Base-by-base conservation (phyloP, 495 filamentous ascomycete genomes). In the Staphylotrichum tortipilum region DNA sequence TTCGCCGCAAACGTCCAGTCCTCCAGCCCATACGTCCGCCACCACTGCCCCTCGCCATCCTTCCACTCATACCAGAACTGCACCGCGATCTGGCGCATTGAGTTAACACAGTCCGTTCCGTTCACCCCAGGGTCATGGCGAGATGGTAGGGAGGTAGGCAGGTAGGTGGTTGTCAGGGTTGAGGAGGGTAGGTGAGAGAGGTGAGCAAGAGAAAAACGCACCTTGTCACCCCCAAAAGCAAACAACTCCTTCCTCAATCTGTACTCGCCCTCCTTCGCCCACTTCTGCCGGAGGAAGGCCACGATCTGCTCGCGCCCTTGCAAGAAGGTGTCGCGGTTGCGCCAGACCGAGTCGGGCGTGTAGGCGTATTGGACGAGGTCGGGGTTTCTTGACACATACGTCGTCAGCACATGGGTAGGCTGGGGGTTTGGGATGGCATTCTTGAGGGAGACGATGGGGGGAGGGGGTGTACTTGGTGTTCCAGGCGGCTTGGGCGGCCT, bases 31-130 rank as follows among this genome's bases (percentile, higher is more conserved):
- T 94, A 94, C 36, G 86, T 90, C 15, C 89, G 76, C 77, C 86
- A 94, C 89, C 88, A 96, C 58, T 86, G 82, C 59, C 88, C 84
- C 1, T 75, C 52, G 6, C 64, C 67, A 58, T 94, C 88, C 46
- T 81, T 77, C 67, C 79, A 94, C 65, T 95, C 89, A 53, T 94
- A 94, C 88, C 88, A 94, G 65, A 94, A 94, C 66, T 94, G 85
- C 34, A 92, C 88, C 1, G 86, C 87, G 57, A 91, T 94, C 68
- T 76, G 49, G n/a, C n/a, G n/a, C n/a, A n/a, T n/a, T n/a, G n/a
- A n/a, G n/a, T n/a, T n/a, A n/a, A n/a, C n/a, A n/a, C n/a, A n/a
- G n/a, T n/a, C n/a, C 9, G 6, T 8, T 33, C 11, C 4, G 28
- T 43, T 8, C 14, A 7, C 24, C 9, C 17, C 10, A 8, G 3